Conservation (phyloP, 1,284 basidiomycete species). For the Lentinus polychrous region DNA sequence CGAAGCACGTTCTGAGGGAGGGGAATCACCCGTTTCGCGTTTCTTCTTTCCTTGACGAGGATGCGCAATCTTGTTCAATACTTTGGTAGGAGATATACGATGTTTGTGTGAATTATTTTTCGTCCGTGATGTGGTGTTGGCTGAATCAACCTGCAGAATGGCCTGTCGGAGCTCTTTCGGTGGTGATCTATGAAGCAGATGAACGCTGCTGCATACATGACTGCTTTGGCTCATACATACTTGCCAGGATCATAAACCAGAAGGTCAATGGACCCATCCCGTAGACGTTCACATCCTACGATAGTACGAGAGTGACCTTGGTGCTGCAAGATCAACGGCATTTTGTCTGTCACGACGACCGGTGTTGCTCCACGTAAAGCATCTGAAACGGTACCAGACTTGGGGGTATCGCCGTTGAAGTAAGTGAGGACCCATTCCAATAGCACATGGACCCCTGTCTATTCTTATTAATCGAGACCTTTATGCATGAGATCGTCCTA, state of each 20-base stretch:
- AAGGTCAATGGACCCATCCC: slow-evolving; percentile 52
- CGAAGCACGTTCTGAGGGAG: slow-evolving; percentile 3
- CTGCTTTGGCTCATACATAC: neutral
- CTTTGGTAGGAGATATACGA: slow-evolving; percentile 11
- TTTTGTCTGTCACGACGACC: slow-evolving; percentile 50
- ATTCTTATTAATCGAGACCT: slow-evolving; percentile 8
- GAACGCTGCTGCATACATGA: neutral
- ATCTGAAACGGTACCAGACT: slow-evolving; percentile 35
- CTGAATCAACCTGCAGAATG: slow-evolving; percentile 22
- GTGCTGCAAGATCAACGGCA: slow-evolving; percentile 80
- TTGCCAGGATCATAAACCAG: slow-evolving; percentile 72
- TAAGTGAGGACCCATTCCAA: slow-evolving; percentile 64
- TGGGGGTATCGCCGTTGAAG: slow-evolving; percentile 34
- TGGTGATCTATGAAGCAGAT: slow-evolving; percentile 15
- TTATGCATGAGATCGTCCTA: slow-evolving; percentile 13
- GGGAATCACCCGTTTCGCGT: slow-evolving; percentile 15
- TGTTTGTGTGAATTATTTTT: neutral
- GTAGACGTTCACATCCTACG: slow-evolving; percentile 70
- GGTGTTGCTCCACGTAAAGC: slow-evolving; percentile 40
- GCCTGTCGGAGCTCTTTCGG: slow-evolving; percentile 24
- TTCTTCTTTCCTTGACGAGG: slow-evolving; percentile 18
- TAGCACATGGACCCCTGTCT: slow-evolving; percentile 35
- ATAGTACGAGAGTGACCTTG: slow-evolving; percentile 80
- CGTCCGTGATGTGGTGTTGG: slow-evolving; percentile 7
- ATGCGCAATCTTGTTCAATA: slow-evolving; percentile 15